phyloP scores from a whole-genome alignment of 108 stramenopile species.

The Cyclotella kingstonii region DNA sequence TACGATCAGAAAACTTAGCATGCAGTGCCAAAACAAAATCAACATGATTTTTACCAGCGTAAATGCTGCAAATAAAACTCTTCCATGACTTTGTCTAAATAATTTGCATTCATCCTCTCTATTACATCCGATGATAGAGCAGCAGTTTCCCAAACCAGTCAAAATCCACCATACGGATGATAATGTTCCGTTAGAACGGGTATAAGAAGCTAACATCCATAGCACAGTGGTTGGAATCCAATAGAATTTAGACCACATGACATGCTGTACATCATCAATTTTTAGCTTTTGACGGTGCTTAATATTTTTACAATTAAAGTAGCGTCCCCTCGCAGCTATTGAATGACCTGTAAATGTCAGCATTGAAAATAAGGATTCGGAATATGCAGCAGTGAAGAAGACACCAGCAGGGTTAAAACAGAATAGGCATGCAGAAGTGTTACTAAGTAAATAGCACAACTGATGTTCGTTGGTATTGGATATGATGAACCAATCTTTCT shows the following conservation, averaged over 20 bases:
- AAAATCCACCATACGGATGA: constrained; percentile 57
- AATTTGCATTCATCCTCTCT: constrained; percentile 1
- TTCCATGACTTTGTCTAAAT: neutral
- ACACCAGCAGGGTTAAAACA: constrained; percentile 78
- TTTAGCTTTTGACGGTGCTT: neutral
- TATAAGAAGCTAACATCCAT: constrained; percentile 69
- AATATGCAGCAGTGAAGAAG: constrained; percentile 82
- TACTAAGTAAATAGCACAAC: constrained; percentile 9
- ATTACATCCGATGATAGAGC: constrained; percentile 1
- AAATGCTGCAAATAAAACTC: neutral
- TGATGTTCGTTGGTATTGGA: neutral
- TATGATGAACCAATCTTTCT: neutral
- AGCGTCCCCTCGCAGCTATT: constrained; percentile 32
- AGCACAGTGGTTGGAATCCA: constrained; percentile 26
- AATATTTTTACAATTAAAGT: constrained; percentile 9
- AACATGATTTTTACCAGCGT: neutral
- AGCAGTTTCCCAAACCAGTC: constrained; percentile 44
- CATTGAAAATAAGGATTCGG: constrained; percentile 74
- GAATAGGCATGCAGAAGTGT: constrained; percentile 46
- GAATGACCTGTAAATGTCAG: constrained; percentile 58
- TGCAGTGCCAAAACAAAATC: constrained; percentile 16
- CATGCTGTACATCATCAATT: neutral
- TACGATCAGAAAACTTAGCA: constrained; percentile 36
- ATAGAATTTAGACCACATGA: constrained; percentile 10
- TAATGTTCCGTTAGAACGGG: constrained; percentile 80